Evolutionary conservation across 1,284 basidiomycete species (phyloP).

Genomic region (Rhodotorula sp.): DNA sequence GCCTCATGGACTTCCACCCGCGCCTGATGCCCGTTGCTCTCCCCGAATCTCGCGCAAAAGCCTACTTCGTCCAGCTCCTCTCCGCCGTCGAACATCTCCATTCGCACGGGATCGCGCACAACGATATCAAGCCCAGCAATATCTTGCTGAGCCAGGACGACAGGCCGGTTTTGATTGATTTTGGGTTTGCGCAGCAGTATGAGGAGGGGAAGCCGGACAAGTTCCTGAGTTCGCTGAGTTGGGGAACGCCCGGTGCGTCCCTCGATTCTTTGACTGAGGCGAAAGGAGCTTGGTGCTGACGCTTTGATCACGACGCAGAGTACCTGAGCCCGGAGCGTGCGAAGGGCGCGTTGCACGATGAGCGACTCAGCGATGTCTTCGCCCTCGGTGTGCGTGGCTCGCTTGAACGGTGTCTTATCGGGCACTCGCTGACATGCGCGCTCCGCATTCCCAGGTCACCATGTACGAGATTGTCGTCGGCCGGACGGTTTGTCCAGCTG

Average conservation of each 20-base stretch:
- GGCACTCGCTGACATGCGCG: neutral
- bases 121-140: conserved; percentile 89
- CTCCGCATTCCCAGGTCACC: conserved; percentile 55
- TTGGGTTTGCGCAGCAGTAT: conserved; percentile 81
- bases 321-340: conserved; percentile 79
- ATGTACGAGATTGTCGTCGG: conserved; percentile 89
- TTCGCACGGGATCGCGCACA: conserved; percentile 60
- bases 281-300: neutral
- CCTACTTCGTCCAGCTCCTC: conserved; percentile 76
- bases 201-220: conserved; percentile 39
- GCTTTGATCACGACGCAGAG: conserved; percentile 52
- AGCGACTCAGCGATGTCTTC: conserved; percentile 88
- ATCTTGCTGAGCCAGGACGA: conserved; percentile 84
- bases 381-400: conserved; percentile 63
- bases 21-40: conserved; percentile 81
- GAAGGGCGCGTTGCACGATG: conserved; percentile 79
- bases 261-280: too few species aligned
- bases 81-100: conserved; percentile 72
- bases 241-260: conserved; percentile 27
- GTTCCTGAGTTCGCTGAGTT: conserved; percentile 24
- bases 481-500: conserved; percentile 56
- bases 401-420: too few species aligned
- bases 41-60: conserved; percentile 67
- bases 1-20: conserved; percentile 64
- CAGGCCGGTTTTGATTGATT: conserved; percentile 49